Base-by-base conservation (phyloP, 306 rosid species). In the Quercus wislizeni region DNA sequence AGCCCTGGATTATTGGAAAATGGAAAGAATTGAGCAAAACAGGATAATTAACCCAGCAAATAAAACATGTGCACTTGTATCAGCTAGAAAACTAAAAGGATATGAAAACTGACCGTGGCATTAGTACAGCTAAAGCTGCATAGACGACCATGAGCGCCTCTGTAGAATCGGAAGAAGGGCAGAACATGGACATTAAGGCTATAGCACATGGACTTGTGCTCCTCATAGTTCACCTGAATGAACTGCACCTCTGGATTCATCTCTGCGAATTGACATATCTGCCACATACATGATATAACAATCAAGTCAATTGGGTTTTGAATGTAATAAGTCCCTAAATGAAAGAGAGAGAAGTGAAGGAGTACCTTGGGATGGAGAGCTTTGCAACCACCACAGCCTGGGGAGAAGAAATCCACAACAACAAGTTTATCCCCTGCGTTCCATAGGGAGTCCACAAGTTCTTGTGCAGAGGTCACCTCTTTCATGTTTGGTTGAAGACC, bases 301-400 rank as follows among this genome's bases (percentile, higher is more conserved):
- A 82, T 78, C 78, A 81, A 63, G 69, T 73, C 21, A 59, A 59
- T 62, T 17, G 51, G 31, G 52, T 4, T 15, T 9, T 17, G 70
- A 19, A 78, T 33, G 62, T 28, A 41, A 73, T 23, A 55, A 1
- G 17, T 18, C 19, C 31, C 2, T 30, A 25, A 71, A 51, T 1
- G 12, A 10, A 35, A 28, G 6, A 41, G 5, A 55, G 9, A 59
- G 51, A 62, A 71, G 6, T 2, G 38, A 11, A 55, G n/a, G 35
- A 18, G 30, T 25, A 90, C 98, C 98, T 94, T 94, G 55, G 97
- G 98, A 69, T 94, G 93, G 81, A 94, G 95, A 74, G 97, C 95
- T 78, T 76, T 94, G 95, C 98, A 94, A 65, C 97, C 98, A 79
- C 98, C 97, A 76, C 99, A 94, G 55, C 94, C 97, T 59, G 97